A percentile compares a stretch with the other conserved stretches of the same genome.
Evolutionary conservation across 1,284 basidiomycete genomes (phyloP).

Genomic region (Boletus sp.): DNA sequence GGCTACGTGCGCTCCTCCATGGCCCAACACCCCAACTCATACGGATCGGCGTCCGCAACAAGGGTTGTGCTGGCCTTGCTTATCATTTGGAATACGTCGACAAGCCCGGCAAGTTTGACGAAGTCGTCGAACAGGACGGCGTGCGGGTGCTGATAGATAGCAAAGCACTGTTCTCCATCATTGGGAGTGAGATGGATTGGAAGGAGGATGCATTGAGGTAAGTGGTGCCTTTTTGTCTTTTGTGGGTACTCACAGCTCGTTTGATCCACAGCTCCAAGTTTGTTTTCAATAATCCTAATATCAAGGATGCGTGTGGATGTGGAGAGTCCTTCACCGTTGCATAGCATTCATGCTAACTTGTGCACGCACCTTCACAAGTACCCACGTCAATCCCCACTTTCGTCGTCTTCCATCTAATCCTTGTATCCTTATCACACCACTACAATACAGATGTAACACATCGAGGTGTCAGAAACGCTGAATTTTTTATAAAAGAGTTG

Average conservation of each 20-base stretch:
- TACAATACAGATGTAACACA: conserved; percentile 16
- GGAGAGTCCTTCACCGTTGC: conserved; percentile 85
- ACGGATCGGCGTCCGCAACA: conserved; percentile 95
- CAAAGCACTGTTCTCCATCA: conserved; percentile 97
- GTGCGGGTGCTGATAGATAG: conserved; percentile 95
- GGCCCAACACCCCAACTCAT: conserved; percentile 91
- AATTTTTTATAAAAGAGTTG: conserved; percentile 15
- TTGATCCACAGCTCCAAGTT: conserved; percentile 74
- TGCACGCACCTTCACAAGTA: conserved; percentile 16
- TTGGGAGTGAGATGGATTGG: conserved; percentile 99
- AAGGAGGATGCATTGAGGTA: conserved; percentile 88
- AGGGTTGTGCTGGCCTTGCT: conserved; percentile 98
- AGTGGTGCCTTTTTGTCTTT: conserved; percentile 30
- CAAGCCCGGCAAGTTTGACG: conserved; percentile 91
- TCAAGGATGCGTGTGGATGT: conserved; percentile 93
- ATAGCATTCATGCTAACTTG: conserved; percentile 27
- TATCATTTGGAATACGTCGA: conserved; percentile 99
- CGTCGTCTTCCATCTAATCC: not conserved
- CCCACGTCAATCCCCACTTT: conserved; percentile 16
- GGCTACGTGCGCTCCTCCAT: conserved; percentile 71
- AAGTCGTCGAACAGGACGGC: conserved; percentile 95
- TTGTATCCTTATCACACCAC: conserved; percentile 38
- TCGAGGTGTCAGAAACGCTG: not conserved
- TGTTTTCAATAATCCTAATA: conserved; percentile 88
- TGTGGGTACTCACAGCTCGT: conserved; percentile 3